Conservation (phyloP, 371 early-diverging fungal genomes). For the Mortierella sp. region DNA sequence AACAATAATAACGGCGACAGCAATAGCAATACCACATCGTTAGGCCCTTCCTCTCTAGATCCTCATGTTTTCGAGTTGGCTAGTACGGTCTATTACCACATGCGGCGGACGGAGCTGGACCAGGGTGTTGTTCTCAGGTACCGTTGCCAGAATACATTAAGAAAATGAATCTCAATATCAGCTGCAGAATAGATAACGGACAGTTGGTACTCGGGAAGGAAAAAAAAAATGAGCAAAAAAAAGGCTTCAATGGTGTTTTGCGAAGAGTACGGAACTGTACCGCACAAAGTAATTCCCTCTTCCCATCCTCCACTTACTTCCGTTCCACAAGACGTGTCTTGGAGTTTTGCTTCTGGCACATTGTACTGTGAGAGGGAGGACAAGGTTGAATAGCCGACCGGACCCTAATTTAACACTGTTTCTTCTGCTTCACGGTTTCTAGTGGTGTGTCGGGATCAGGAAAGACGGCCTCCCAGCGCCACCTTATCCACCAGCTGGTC, state of each 20-base stretch:
- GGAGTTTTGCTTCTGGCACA: no score
- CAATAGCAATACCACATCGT: background rate
- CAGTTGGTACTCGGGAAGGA: no score
- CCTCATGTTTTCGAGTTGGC: constrained; percentile 72
- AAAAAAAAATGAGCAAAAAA: no score
- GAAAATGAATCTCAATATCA: no score
- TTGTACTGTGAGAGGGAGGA: no score
- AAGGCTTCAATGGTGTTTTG: no score
- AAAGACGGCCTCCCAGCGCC: constrained; percentile 76
- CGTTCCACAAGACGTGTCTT: no score
- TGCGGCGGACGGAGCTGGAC: constrained; percentile 84
- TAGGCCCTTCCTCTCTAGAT: constrained; percentile 23
- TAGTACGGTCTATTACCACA: constrained; percentile 74
- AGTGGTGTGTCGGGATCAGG: constrained; percentile 84
- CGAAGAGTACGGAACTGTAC: no score
- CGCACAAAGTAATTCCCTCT: no score
- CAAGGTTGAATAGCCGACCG: no score
- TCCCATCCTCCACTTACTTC: no score
- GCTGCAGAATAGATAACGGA: no score
- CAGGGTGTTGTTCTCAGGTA: constrained; percentile 83
- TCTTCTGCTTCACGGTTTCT: background rate
- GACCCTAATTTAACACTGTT: constrained; percentile 2
- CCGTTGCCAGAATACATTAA: background rate
- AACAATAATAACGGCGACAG: background rate
- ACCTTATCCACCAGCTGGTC: constrained; percentile 72